Conservation (phyloP, 176 grass and related monocot genomes). For the Avena insularis region DNA sequence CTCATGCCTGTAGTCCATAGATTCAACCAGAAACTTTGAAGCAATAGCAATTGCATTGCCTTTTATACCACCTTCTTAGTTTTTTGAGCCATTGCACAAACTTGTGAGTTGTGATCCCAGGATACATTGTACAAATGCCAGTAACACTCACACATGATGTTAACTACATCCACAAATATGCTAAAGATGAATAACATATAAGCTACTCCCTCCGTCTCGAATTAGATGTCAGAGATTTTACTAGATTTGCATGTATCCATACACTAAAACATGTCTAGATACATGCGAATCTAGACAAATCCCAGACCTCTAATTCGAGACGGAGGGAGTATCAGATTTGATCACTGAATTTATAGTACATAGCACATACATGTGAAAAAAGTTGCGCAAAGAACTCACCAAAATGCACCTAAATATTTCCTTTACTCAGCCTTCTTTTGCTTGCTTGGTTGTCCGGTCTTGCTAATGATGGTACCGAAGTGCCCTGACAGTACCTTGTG, state of each 20-base stretch:
- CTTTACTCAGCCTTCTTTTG: conserved; percentile 92
- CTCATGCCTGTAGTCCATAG: not conserved
- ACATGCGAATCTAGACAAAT: too few relatives aligned
- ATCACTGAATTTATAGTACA: conserved; percentile 22
- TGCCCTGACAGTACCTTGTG: conserved; percentile 64
- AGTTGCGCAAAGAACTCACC: conserved; percentile 38
- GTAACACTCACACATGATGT: not conserved
- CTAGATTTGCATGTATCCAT: too few relatives aligned
- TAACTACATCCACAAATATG: not conserved
- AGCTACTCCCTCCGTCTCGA: too few relatives aligned
- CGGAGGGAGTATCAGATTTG: not conserved
- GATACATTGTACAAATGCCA: not conserved
- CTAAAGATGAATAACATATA: not conserved
- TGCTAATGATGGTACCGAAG: conserved; percentile 49
- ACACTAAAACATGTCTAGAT: too few relatives aligned
- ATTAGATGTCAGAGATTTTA: too few relatives aligned
- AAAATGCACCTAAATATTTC: conserved; percentile 22
- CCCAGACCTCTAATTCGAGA: too few relatives aligned
- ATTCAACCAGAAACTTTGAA: not conserved
- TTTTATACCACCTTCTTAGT: not conserved
- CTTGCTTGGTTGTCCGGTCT: conserved; percentile 58
- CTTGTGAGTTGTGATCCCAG: not conserved
- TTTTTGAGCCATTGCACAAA: not conserved
- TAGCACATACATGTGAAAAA: conserved; percentile 14
- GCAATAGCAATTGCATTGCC: not conserved